These are phyloP conservation scores for Apiotrichum domesticum DNA, from an alignment of 1,284 basidiomycete species.

Conservation along the genomic window DNA sequence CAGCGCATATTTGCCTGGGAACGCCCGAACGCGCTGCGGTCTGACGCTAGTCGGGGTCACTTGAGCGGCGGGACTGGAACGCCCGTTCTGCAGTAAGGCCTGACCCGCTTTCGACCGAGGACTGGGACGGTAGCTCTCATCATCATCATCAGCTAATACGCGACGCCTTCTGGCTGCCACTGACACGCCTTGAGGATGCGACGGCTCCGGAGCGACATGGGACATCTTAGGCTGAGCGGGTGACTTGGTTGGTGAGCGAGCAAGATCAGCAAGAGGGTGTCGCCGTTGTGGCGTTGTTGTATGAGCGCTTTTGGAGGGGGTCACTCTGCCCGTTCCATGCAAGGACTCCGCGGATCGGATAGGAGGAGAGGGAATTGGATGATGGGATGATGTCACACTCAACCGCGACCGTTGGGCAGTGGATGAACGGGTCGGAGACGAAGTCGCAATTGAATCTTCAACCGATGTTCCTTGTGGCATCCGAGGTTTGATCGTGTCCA, in stretches of 20 bases:
- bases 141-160: neutral
- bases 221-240: neutral
- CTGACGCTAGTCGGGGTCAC: neutral
- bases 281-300: too few species aligned
- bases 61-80: neutral
- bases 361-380: too few species aligned
- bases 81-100: neutral
- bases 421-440: too few species aligned
- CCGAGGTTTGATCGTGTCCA: too few species aligned
- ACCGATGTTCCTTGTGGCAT: too few species aligned
- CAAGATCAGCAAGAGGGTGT: neutral
- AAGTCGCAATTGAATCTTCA: too few species aligned
- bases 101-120: neutral
- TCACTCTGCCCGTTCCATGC: too few species aligned
- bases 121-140: slow-evolving; percentile 11
- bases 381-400: too few species aligned
- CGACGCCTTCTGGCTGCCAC: neutral
- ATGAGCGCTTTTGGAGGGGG: too few species aligned
- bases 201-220: neutral
- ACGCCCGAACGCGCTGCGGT: neutral
- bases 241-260: neutral
- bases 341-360: too few species aligned
- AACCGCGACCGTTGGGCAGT: too few species aligned
- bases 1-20: slow-evolving; percentile 17
- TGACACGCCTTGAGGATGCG: neutral